These are phyloP conservation scores for Pisolithus marmoratus DNA, from an alignment of 768 basidiomycete species.

Conservation along the genomic window DNA sequence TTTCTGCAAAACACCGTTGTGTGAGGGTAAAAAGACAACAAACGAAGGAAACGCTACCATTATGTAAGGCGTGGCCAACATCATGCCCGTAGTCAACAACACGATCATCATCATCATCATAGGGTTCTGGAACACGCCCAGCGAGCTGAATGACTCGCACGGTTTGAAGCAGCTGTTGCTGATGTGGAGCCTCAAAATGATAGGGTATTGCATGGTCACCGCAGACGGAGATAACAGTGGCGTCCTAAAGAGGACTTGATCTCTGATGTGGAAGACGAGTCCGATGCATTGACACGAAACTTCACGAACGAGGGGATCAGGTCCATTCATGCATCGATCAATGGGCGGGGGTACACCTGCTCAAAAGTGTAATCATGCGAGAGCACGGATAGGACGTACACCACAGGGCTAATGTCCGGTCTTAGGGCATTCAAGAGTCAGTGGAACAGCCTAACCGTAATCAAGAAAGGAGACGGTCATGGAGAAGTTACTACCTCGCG, in stretches of 20 bases:
- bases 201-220: slow-evolving; percentile 54
- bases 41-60: slow-evolving; percentile 41
- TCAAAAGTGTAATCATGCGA: slow-evolving; percentile 69
- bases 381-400: slow-evolving; percentile 61
- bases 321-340: neutral
- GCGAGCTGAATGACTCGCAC: slow-evolving; percentile 64
- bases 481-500: no score
- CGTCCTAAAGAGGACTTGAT: slow-evolving; percentile 53
- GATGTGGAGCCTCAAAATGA: slow-evolving; percentile 48
- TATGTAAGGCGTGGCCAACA: slow-evolving; percentile 70
- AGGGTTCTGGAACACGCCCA: slow-evolving; percentile 75
- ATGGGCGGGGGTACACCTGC: slow-evolving; percentile 38
- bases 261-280: no score
- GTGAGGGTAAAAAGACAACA: neutral
- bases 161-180: slow-evolving; percentile 63
- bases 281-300: no score
- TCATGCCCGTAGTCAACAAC: slow-evolving; percentile 58
- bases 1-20: slow-evolving; percentile 43
- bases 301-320: neutral
- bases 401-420: slow-evolving; percentile 59
- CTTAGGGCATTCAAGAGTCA: slow-evolving; percentile 32
- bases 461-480: no score
- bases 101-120: slow-evolving; percentile 87
- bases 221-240: slow-evolving; percentile 55
- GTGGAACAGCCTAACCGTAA: neutral